Base-by-base conservation (phyloP, 2,329 filamentous ascomycete genomes). In the Scedosporium dehoogii region DNA sequence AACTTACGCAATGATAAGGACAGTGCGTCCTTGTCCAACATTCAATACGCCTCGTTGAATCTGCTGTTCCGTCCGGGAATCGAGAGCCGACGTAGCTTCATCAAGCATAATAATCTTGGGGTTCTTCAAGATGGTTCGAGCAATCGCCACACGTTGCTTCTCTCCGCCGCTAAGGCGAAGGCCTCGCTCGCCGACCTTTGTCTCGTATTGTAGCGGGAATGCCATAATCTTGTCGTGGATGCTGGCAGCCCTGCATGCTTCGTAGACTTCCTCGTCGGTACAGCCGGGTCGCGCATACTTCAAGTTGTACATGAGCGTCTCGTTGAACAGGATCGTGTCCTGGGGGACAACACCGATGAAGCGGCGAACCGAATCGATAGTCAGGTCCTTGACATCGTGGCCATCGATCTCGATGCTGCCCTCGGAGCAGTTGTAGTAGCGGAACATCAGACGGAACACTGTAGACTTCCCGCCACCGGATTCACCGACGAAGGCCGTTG, bases 381-480 rank as follows among this genome's bases (percentile, higher is more conserved):
- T 96, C 64, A 96, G 78, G 67, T 92, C 86, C 72, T 90, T 86
- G 58, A 97, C 90, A 71, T 97, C 86, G 64, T 87, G 84, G 6
- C 89, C 91, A 71, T 97, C 94, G 62, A 99, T 80, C 70, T 88
- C 84, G 63, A 97, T 96, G 69, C 81, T 85, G 42, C 94, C 94
- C 60, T 85, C 83, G 60, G 87, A 81, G 62, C 88, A 85, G 71
- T 97, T 96, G 79, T 97, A 99, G 75, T 97, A 99, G 18, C 94
- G 89, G 80, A 96, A 97, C 72, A 99, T 86, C 58, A 97, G 83
- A 59, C 94, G 89, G 79, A 99, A 97, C 27, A 99, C 84, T 0
- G 94, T 99, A 2, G 93, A 97, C 74, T 99, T 99, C 67, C 94
- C 94, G 64, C 94, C 94, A 56, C 94, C 94, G 38, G 93, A 97